Evolutionary conservation across 805 yeast species (phyloP), one percentile per base, ranked within the genome.

Genomic region (Wickerhamomyces ciferrii): DNA sequence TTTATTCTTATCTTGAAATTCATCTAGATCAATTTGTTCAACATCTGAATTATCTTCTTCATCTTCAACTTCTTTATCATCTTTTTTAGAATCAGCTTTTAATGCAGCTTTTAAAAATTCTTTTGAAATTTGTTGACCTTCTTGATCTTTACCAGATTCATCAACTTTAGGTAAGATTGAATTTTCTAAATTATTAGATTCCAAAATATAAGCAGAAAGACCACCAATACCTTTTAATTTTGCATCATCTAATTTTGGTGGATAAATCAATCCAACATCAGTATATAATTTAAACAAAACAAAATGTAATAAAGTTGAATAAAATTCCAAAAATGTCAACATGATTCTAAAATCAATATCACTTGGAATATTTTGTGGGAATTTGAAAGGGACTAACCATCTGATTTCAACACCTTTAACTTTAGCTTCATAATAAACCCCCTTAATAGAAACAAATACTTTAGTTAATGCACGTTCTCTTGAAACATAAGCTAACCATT

Each of bases 311-410:
- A 94, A 70, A 23, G 98, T 92, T 18, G 96, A 84, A 71, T 94
- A 94, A 68, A 94, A 91, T 70, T 94, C 99, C 62, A 94, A 77
- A 69, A 94, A 94, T 1, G 98, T 92, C 61, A 89, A 75, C 99
- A 94, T 94, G 72, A 94, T 89, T 68, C 94, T 79, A 74, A 94
- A 92, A 69, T 94, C 99, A 49, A 94, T 83, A 66, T 94, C 98
- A 40, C 84, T 69, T 41, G 99, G 98, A 55, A 94, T 85, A 66
- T 87, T 87, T 66, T 92, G 96, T 18, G 99, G 97, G 73, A 91
- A 94, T 68, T 90, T 94, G 78, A 84, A 94, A 21, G 99, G 99
- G 41, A 89, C 96, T 49, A 94, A 79, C 99, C 99, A 94, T 69
- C 92, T 79, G 41, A 94, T 76, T 54, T 88, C 96, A 67, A 90